Evolutionary conservation across 148 eudicot species (phyloP), one percentile per base, ranked within the genome.

Genomic region (Rhododendron williamsianum): DNA sequence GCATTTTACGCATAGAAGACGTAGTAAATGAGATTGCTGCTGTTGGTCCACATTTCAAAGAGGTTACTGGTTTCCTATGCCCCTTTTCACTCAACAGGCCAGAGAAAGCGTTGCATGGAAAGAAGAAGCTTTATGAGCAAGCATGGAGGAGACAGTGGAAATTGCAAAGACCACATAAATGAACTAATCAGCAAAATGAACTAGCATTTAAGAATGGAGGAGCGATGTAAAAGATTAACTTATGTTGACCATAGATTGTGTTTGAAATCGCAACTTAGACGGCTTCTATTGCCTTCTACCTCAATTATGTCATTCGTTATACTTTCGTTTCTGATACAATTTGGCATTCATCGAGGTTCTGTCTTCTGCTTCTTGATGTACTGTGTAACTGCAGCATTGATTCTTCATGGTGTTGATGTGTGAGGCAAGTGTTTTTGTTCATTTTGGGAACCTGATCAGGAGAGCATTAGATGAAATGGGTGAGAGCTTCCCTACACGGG

Each of bases 71-170:
- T 78, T 92, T 90, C 51, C 86, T 97, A 63, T 92, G 91, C 84
- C 99, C 96, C 11, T 91, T 95, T 41, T 38, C 54, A 8, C 92
- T 97, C 54, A 90, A 89, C 88, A 92, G 87, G 85, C 98, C 98
- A 10, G 91, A 91, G 51, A 92, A 90, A n/a, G 96, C 88, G 18
- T 80, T 94, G 56, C 84, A 84, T 6, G 97, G 95, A 63, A 93
- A 88, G 91, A 94, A 91, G 83, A 94, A 87, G 76, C 83, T 86
- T 6, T 94, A 18, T 86, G 87, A 88, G 86, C 89, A 89, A 88
- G 86, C 89, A 89, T 58, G 99, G 98, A 2, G 99, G 99, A 80
- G 98, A 97, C 85, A 58, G 94, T 23, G 96, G 97, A 80, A 92
- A 93, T 79, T 94, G 95, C 9, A 93, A 87, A 83, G 95, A 92